Evolutionary conservation across 352 stramenopile species (phyloP), one percentile per base, ranked within the genome.

Genomic region (Pythium dissimile): DNA sequence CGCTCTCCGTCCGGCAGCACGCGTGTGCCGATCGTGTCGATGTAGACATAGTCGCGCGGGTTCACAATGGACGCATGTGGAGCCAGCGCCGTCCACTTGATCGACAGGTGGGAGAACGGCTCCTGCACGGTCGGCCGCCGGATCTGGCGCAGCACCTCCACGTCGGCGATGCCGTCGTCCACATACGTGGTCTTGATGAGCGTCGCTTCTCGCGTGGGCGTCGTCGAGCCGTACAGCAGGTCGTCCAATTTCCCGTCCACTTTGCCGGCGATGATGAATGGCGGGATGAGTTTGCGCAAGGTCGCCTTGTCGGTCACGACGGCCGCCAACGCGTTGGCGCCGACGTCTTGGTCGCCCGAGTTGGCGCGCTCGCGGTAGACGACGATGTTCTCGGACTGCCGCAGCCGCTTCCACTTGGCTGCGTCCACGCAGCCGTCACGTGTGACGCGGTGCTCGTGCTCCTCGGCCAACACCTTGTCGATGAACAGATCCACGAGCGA

Each of bases 41-140:
- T 44, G 59, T 77, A 78, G 10, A 83, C 66, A 21, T 76, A 79
- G 49, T 84, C 77, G 30, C 72, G 57, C 9, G 54, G 54, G 15
- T 26, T 21, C 6, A 62, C 18, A 26, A 58, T 71, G 71, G 43
- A 68, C 26, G 43, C 71, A 56, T 24, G 75, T 55, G 3, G 70
- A 16, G 26, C 64, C 51, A 52, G 64, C 20, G 35, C 21, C 47
- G 68, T 15, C 54, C 60, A 70, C 38, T 67, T 69, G 39, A 70
- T 32, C 34, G 34, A 45, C 37, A 73, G 13, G 26, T 37, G 44
- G 7, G 64, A 58, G 39, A 77, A 82, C 41, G 76, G 73, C 12
- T 72, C 54, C 1, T 57, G 58, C 0, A 38, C 24, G 1, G 69
- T 72, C 7, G 73, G 73, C 24, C 65, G 37, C 21, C 66, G 59